Evolutionary conservation across 202 grass and related monocot species (phyloP).

Genomic region (Saccharum hybrid): DNA sequence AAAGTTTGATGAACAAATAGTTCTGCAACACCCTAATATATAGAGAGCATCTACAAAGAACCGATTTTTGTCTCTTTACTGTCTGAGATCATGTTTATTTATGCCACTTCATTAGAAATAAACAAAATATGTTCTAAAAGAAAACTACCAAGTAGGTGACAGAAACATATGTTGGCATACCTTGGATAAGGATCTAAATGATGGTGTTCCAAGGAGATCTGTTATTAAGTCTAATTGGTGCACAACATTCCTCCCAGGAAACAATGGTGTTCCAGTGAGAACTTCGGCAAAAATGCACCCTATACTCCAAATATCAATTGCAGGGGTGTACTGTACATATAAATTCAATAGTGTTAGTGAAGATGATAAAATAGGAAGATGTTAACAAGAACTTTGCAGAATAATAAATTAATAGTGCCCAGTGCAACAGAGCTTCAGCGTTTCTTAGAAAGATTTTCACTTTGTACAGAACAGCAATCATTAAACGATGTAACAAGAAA

Average conservation of each 20-base stretch:
- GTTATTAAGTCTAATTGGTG: conserved; percentile 93
- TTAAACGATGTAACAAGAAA: neutral
- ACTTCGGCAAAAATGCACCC: conserved; percentile 97
- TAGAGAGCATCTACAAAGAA: conserved; percentile 22
- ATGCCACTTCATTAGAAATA: conserved; percentile 25
- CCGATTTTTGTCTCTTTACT: neutral
- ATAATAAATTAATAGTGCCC: neutral
- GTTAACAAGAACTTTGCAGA: neutral
- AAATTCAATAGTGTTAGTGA: conserved; percentile 18
- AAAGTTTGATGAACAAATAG: conserved; percentile 33
- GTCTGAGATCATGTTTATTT: conserved; percentile 11
- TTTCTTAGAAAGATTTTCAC: conserved; percentile 5
- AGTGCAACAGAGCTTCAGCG: conserved; percentile 16
- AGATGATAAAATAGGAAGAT: conserved; percentile 24
- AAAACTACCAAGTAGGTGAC: conserved; percentile 27
- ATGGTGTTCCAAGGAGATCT: conserved; percentile 83
- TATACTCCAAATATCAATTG: conserved; percentile 98
- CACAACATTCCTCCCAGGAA: conserved; percentile 93
- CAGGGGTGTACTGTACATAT: conserved; percentile 82
- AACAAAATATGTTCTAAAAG: conserved; percentile 35
- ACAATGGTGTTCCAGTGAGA: conserved; percentile 73
- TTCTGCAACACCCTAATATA: neutral
- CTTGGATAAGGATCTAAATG: conserved; percentile 55
- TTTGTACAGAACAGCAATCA: conserved; percentile 7
- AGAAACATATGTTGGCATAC: conserved; percentile 49